Conservation (phyloP, 2,329 filamentous ascomycete species). For the Blastomyces parvus region DNA sequence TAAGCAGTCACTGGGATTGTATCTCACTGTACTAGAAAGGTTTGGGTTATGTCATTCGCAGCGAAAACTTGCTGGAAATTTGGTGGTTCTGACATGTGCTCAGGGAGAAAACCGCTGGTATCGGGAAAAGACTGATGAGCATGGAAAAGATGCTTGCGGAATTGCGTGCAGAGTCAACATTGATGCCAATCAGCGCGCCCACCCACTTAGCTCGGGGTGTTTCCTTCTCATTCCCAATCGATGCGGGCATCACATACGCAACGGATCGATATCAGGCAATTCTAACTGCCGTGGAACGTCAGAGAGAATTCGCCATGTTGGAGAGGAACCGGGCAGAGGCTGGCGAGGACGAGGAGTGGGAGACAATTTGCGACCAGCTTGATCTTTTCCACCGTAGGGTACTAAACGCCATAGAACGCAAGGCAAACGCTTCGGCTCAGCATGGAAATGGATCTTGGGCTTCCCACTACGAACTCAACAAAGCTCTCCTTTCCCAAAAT, state of each 20-base stretch:
- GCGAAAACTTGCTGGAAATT: neutral
- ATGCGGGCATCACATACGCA: neutral
- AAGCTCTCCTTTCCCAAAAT: neutral
- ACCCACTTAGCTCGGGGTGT: neutral
- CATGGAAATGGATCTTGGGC: conserved; percentile 9
- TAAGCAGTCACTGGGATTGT: conserved; percentile 13
- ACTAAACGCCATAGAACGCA: conserved; percentile 12
- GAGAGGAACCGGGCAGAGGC: conserved; percentile 8
- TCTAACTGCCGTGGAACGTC: conserved; percentile 11
- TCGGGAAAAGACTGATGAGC: neutral
- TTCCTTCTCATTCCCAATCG: conserved; percentile 1
- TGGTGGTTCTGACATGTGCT: neutral
- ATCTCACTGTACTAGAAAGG: conserved; percentile 16
- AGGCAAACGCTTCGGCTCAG: conserved; percentile 11
- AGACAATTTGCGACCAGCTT: conserved; percentile 13
- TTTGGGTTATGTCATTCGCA: neutral
- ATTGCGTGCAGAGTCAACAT: neutral
- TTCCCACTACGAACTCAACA: conserved; percentile 4
- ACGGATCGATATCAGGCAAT: conserved; percentile 13
- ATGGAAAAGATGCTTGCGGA: conserved; percentile 2
- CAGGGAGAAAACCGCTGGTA: neutral
- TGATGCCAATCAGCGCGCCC: neutral
- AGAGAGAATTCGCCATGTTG: conserved; percentile 13
- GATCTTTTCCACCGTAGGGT: conserved; percentile 13
- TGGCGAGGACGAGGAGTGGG: conserved; percentile 14